phyloP scores from a whole-genome alignment of 2,329 filamentous ascomycete species.

The Cercospora citrullina region DNA sequence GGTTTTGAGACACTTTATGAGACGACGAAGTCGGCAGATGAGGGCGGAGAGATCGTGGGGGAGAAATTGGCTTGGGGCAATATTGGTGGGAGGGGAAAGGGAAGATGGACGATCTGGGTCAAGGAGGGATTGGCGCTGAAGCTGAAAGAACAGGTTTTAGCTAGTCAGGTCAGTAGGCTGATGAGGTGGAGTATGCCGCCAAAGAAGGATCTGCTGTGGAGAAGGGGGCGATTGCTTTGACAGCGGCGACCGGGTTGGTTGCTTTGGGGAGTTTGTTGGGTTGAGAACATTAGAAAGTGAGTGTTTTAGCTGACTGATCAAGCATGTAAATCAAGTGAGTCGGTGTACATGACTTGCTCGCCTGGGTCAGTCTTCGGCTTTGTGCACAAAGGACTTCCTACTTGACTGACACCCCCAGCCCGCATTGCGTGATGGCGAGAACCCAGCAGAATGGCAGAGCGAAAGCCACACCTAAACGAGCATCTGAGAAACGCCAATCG shows the following conservation, averaged over 20 bases:
- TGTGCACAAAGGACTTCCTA: background rate
- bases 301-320: background rate
- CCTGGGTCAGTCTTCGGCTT: background rate
- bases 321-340: background rate
- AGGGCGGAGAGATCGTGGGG: background rate
- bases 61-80: conserved; percentile 6
- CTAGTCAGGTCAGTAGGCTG: conserved; percentile 8
- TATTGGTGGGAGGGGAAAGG: background rate
- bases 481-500: background rate
- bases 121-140: background rate
- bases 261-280: background rate
- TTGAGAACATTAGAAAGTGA: background rate
- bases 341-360: background rate
- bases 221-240: background rate
- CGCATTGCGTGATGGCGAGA: background rate
- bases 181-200: conserved; percentile 4
- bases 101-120: background rate
- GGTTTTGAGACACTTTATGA: conserved; percentile 6
- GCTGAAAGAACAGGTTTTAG: conserved; percentile 6
- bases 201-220: background rate
- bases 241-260: background rate
- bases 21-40: background rate
- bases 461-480: background rate
- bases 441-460: background rate
- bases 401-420: background rate